Evolutionary conservation across 2,329 filamentous ascomycete genomes (phyloP).

Genomic region (Exophiala sideris): DNA sequence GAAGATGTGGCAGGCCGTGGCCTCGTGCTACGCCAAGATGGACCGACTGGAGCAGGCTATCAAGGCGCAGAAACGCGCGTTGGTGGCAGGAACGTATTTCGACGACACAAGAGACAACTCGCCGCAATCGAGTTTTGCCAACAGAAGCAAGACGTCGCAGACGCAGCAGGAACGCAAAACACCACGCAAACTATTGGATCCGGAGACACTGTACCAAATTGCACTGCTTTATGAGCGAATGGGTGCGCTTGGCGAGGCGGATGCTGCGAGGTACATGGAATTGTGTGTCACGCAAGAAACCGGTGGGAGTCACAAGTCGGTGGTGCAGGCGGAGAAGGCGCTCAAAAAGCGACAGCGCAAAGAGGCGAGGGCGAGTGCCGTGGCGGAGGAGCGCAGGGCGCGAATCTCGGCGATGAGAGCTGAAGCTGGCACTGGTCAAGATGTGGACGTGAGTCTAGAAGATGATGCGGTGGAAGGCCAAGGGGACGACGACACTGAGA

Average conservation of each 20-base stretch:
- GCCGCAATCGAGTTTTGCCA: slow-evolving; percentile 28
- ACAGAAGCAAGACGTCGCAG: slow-evolving; percentile 9
- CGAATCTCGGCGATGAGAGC: slow-evolving; percentile 6
- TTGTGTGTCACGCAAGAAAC: slow-evolving; percentile 90
- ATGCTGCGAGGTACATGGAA: slow-evolving; percentile 88
- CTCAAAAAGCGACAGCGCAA: slow-evolving; percentile 16
- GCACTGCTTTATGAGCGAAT: slow-evolving; percentile 83
- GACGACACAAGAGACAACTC: slow-evolving; percentile 54
- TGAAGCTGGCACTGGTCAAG: slow-evolving; percentile 2
- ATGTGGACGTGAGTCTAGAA: slow-evolving; percentile 6
- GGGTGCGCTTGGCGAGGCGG: slow-evolving; percentile 67
- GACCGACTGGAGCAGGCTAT: slow-evolving; percentile 84
- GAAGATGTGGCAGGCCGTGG: slow-evolving; percentile 98
- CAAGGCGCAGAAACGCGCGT: slow-evolving; percentile 86
- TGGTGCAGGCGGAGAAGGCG: slow-evolving; percentile 18
- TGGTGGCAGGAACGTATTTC: slow-evolving; percentile 84
- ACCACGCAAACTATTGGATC: slow-evolving; percentile 65
- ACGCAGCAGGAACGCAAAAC: slow-evolving; percentile 6
- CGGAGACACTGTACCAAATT: slow-evolving; percentile 86
- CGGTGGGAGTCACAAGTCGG: slow-evolving; percentile 50
- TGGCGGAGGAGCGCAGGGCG: slow-evolving; percentile 16
- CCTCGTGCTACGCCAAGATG: slow-evolving; percentile 87
- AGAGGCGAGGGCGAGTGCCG: slow-evolving; percentile 13
- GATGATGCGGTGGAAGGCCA: slow-evolving; percentile 34
- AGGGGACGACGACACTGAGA: slow-evolving; percentile 36